Evolutionary conservation across 306 rosid species (phyloP), one percentile per base, ranked within the genome.

Genomic region (Biancaea sappan): DNA sequence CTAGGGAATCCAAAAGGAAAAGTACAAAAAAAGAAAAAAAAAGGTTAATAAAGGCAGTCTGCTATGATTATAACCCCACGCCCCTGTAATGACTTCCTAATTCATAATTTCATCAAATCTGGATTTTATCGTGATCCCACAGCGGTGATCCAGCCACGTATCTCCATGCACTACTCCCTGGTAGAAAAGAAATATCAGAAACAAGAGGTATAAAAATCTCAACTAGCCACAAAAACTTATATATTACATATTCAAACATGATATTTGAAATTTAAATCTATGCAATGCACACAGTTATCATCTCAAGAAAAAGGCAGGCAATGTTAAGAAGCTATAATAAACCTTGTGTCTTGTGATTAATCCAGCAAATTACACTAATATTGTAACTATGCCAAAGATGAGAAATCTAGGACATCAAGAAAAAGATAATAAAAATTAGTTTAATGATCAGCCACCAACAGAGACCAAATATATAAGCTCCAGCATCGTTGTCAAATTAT

Each of bases 91-190:
- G 46, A 58, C 41, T 54, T 37, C 72, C 46, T 48, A 50, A 47
- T 59, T 53, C 58, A 26, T 69, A 35, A 56, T 16, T 56, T 32
- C 76, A 51, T 59, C 77, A 72, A 15, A 80, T 74, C 73, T 10
- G 51, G 31, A 46, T 53, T 54, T 19, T 29, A n/a, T 72, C 77
- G 66, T 46, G 79, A 57, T 69, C 66, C 80, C 80, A 79, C 81
- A 68, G 81, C 71, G 74, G 50, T 35, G 60, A n/a, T 32, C 69
- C 35, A 12, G 66, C 32, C 22, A 69, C 48, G 66, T 21, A 40
- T 24, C 12, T 53, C 64, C 28, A 76, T 24, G 25, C 67, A 9
- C 78, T 74, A 82, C 72, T 79, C 85, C 86, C 86, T 82, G 84
- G 26, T 12, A 40, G 32, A 66, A 64, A 41, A 62, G 64, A 14